Conservation (phyloP, 2,329 filamentous ascomycete species). For the Chrysoporthe puriensis region DNA sequence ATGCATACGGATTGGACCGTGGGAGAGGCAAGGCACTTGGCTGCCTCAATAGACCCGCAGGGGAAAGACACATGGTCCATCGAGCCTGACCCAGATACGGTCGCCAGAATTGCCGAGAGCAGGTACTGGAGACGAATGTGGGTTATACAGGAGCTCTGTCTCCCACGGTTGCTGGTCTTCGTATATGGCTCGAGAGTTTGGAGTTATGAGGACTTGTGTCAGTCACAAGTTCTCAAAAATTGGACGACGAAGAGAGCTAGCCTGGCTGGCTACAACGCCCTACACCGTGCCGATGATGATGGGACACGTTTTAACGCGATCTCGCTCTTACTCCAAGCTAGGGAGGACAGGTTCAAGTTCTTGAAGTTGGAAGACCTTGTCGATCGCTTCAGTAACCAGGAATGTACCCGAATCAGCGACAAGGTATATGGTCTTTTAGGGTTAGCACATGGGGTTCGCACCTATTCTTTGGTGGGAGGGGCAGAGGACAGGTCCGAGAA, state of each 20-base stretch:
- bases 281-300: neutral
- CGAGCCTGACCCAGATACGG: neutral
- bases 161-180: neutral
- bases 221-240: neutral
- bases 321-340: neutral
- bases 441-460: neutral
- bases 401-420: neutral
- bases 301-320: neutral
- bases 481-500: neutral
- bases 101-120: neutral
- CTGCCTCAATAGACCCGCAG: neutral
- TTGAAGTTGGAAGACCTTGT: neutral
- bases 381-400: neutral
- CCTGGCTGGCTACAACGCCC: neutral
- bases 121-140: conserved; percentile 5
- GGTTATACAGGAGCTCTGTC: conserved; percentile 2
- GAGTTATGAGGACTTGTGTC: neutral
- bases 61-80: neutral
- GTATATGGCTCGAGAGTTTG: neutral
- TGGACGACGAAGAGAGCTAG: neutral
- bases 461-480: neutral
- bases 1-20: neutral
- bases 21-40: neutral
- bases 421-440: neutral
- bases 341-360: neutral